Evolutionary conservation across 768 basidiomycete genomes (phyloP).

Genomic region (Floccularia luteovirens): DNA sequence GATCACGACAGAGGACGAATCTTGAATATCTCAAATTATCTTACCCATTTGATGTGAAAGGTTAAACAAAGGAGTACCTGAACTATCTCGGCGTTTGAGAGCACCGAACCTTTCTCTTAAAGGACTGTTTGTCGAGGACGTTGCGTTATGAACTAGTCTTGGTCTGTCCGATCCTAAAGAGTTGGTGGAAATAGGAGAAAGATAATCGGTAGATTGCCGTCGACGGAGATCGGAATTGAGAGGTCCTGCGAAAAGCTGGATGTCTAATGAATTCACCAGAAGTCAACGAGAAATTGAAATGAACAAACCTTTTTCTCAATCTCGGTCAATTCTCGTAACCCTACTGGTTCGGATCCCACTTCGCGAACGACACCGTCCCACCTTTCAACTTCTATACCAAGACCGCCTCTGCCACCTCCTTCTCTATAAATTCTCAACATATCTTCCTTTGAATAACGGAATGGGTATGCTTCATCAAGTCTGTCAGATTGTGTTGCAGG

Average conservation of each 20-base stretch:
- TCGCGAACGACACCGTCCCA: conserved; percentile 89
- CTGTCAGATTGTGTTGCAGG: conserved; percentile 42
- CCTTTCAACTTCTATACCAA: conserved; percentile 81
- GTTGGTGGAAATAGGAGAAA: conserved; percentile 50
- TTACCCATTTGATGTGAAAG: conserved; percentile 1
- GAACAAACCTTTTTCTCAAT: conserved; percentile 75
- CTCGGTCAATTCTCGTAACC: conserved; percentile 74
- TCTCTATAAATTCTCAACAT: conserved; percentile 80
- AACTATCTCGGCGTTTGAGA: conserved; percentile 61
- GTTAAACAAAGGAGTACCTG: conserved; percentile 49
- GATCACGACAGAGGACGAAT: conserved; percentile 44
- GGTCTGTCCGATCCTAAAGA: conserved; percentile 45
- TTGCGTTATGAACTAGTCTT: conserved; percentile 42
- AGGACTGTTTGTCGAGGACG: conserved; percentile 43
- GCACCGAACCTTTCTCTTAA: conserved; percentile 61
- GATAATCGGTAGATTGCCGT: conserved; percentile 72
- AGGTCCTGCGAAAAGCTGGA: conserved; percentile 71
- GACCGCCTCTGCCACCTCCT: conserved; percentile 61
- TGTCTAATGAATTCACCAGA: conserved; percentile 17
- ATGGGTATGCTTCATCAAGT: conserved; percentile 66
- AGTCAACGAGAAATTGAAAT: conserved; percentile 9
- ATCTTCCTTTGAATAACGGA: conserved; percentile 82
- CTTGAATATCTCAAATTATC: conserved; percentile 22
- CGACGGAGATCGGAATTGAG: conserved; percentile 86
- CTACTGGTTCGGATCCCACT: conserved; percentile 60